Conservation (phyloP, 345 rosid species). For the Xanthoceras sorbifolium region DNA sequence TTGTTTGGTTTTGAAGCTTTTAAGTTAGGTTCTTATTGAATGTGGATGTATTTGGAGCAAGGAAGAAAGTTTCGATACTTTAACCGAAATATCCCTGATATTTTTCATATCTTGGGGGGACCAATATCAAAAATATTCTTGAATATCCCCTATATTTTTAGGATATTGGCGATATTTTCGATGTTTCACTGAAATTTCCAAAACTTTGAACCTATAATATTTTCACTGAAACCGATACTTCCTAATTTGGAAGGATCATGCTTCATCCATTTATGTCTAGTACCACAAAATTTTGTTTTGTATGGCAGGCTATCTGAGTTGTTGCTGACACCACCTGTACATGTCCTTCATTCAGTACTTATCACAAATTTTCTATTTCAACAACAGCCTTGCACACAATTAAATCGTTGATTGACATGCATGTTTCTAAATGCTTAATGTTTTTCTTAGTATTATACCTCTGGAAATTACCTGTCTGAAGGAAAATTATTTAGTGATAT, state of each 20-base stretch:
- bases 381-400: neutral
- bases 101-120: no score
- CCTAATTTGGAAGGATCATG: neutral
- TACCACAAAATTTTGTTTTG: neutral
- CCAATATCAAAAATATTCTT: no score
- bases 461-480: neutral
- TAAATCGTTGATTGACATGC: neutral
- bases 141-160: no score
- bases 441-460: neutral
- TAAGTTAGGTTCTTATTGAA: neutral
- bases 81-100: no score
- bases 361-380: neutral
- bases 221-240: no score
- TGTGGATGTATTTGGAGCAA: neutral
- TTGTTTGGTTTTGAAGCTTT: neutral
- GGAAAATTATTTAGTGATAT: neutral
- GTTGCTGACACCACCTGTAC: neutral
- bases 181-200: no score
- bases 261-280: neutral
- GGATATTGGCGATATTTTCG: no score
- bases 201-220: no score
- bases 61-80: no score
- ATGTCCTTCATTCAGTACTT: neutral
- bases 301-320: neutral
- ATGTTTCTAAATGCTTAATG: neutral